These are phyloP conservation scores for Mucor indicus DNA, from an alignment of 371 early-diverging fungal genomes.

Conservation along the genomic window DNA sequence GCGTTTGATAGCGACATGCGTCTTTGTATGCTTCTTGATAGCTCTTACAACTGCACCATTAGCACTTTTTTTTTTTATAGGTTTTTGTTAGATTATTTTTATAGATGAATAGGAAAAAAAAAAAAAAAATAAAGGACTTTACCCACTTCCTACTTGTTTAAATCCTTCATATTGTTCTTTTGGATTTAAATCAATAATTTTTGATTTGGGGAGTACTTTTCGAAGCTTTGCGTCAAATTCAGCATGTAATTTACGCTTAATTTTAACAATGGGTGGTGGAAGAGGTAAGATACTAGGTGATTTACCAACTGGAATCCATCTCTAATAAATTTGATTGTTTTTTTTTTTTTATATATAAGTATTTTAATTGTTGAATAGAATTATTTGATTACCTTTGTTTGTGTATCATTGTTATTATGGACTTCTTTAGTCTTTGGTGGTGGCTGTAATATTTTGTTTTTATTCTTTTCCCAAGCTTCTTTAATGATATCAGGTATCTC, in stretches of 20 bases:
- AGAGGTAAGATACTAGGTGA: slow-evolving; percentile 35
- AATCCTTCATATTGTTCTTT: slow-evolving; percentile 33
- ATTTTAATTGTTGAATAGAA: too few relatives aligned
- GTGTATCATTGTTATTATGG: slow-evolving; percentile 13
- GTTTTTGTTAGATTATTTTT: too few relatives aligned
- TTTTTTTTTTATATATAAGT: too few relatives aligned
- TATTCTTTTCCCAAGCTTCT: slow-evolving; percentile 34
- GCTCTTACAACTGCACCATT: slow-evolving; percentile 24
- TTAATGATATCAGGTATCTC: slow-evolving; percentile 52
- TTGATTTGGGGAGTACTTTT: slow-evolving; percentile 40
- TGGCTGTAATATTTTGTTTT: slow-evolving; percentile 12
- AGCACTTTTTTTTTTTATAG: slow-evolving; percentile 11
- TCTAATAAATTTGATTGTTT: too few relatives aligned
- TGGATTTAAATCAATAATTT: slow-evolving; percentile 44
- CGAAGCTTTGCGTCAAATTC: slow-evolving; percentile 47
- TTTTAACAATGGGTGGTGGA: slow-evolving; percentile 31
- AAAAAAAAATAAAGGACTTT: slow-evolving; percentile 3
- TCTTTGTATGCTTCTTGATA: slow-evolving; percentile 12
- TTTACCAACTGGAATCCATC: slow-evolving; percentile 47
- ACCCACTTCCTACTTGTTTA: slow-evolving; percentile 49
- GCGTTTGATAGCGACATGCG: slow-evolving; percentile 49
- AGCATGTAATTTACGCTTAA: slow-evolving; percentile 32
- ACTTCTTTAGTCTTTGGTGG: too few relatives aligned
- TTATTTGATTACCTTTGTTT: slow-evolving; percentile 9
- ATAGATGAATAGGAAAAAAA: too few relatives aligned